Base-by-base conservation (phyloP, 2,329 filamentous ascomycete genomes). In the Aspergillus bombycis region DNA sequence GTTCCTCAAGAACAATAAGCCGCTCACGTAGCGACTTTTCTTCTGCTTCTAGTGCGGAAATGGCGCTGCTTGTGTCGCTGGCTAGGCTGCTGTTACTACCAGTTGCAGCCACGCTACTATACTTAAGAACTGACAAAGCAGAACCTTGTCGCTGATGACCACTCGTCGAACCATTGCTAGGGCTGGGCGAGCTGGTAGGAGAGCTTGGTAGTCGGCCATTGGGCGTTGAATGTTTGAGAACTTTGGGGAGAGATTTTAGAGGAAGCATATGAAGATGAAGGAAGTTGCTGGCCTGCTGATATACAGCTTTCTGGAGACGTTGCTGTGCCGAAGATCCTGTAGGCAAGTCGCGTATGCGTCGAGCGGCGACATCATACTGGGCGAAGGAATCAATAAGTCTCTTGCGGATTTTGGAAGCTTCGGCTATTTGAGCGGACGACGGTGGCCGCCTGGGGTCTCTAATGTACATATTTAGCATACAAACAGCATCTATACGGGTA, bases 201-300 rank as follows among this genome's bases (percentile, higher is more conserved):
- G 71, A 58, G 60, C 68, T 75, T 36, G 71, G 65, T 30, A 70
- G 67, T 30, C 67, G 71, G n/a, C 83, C 84, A 52, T 85, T 79
- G 0, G 86, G 82, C 0, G 83, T 84, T 14, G 86, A 85, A 69
- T 89, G 86, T 67, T 84, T 87, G 19, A 93, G 82, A 67, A 93
- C 82, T 48, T 88, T 86, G 0, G 91, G 91, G 0, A 93, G 81
- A 32, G 87, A 87, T 74, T 92, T 96, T 16, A 97, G 81, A 0
- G 94, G 93, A 10, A 97, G 84, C 92, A 97, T 96, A 72, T 97
- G 92, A 4, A 93, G 85, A 72, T 96, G 93, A 5, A 97, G 80
- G 71, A 97, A 97, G 56, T 86, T 86, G 58, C 90, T 93, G 1
- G 93, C 92, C 69, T 94, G 90, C 43, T 90, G 86, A 71, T 96